A percentile compares a stretch with the other conserved stretches of the same genome.
Conservation (phyloP, 108 stramenopile species). For the Stephanodiscus triporus region DNA sequence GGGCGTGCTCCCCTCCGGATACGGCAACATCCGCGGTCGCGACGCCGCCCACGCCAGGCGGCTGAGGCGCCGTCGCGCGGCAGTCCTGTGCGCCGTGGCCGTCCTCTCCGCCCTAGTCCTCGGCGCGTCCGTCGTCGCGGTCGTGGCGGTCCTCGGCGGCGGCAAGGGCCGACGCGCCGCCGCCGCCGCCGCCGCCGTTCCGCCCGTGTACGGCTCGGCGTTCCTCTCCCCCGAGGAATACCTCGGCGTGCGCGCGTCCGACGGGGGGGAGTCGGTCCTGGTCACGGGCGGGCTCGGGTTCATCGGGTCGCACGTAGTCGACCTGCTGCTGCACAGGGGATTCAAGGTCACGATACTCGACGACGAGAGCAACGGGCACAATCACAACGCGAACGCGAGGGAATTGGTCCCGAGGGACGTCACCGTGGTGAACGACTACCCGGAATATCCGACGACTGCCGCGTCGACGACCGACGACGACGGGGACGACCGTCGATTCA, state of each 20-base stretch:
- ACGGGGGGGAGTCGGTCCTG: constrained; percentile 54
- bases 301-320: constrained; percentile 77
- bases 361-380: constrained; percentile 63
- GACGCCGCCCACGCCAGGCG: not conserved
- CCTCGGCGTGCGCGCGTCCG: constrained; percentile 27
- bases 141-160: not conserved
- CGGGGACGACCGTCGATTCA: constrained; percentile 71
- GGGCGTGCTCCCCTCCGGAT: not conserved
- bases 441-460: constrained; percentile 21
- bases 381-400: constrained; percentile 34
- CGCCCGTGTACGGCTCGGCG: constrained; percentile 33
- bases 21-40: not conserved
- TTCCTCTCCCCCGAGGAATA: constrained; percentile 38
- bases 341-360: constrained; percentile 81
- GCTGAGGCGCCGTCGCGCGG: not conserved
- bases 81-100: not conserved
- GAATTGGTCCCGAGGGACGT: constrained; percentile 51
- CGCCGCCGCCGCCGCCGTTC: constrained; percentile 4
- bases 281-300: constrained; percentile 88
- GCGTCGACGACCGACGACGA: constrained; percentile 47
- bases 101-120: not conserved
- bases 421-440: constrained; percentile 46
- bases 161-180: too few species aligned
- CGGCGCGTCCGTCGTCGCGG: not conserved
- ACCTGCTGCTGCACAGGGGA: constrained; percentile 68